Evolutionary conservation across 805 yeast species (phyloP), one percentile per base, ranked within the genome.

Genomic region (Candida glaebosa): DNA sequence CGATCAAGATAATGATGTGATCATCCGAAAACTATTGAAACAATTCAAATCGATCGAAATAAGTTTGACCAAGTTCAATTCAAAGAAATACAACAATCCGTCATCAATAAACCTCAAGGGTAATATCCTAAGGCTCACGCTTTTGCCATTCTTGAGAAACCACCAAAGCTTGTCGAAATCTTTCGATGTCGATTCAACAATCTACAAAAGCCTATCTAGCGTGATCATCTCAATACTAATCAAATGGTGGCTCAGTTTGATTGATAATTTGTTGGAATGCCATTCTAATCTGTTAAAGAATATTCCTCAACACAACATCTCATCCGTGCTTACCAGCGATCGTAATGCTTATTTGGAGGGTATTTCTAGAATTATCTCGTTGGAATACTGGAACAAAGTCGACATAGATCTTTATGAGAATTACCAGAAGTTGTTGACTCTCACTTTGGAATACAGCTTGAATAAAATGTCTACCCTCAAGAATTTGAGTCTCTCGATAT

Each of bases 241-340:
- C 7, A 67, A 63, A 49, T 79, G 83, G 83, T 78, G 83, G 83
- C 50, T 60, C n/a, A 61, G 71, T n/a, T 53, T 78, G 12, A 26
- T 47, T 31, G 37, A 36, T 7, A 47, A 44, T 31, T 44, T 47
- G 22, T 34, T 31, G n/a, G 36, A 24, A 18, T 31, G 30, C 10
- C 5, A 5, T 9, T 8, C 39, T 28, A 18, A 3, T 15, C 10
- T 4, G 6, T 31, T 18, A 22, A 20, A 9, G 33, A 24, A 10
- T 5, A 15, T 30, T 15, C 30, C 20, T 16, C 12, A 10, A 12
- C 15, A 16, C 16, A 6, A 38, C 33, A 30, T 41, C 31, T 16
- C 19, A n/a, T 18, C 42, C 4, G 33, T 40, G 6, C 22, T 37
- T 25, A 43, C 39, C 37, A 39, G 46, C 9, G 26, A 34, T n/a